Conservation (phyloP, 139 green algal species). For the Coelastrella sp. region DNA sequence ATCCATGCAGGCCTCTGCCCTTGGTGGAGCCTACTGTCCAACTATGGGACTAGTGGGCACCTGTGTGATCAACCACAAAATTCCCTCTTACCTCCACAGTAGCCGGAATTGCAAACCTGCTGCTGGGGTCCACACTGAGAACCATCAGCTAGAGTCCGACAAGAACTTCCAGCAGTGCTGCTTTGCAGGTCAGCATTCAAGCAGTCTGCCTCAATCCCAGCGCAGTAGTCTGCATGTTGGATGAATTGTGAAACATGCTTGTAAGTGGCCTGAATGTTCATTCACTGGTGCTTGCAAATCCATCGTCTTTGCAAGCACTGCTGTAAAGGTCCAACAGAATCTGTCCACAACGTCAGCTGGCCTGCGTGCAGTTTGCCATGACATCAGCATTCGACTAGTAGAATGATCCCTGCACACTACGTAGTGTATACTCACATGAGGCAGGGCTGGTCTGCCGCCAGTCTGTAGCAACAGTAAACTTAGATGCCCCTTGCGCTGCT, state of each 20-base stretch:
- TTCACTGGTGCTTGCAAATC: no score
- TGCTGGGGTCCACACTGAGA: background rate
- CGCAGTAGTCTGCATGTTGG: conserved; percentile 31
- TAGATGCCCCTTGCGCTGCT: background rate
- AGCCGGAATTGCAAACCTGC: background rate
- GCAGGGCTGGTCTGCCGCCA: conserved; percentile 17
- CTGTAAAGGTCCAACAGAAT: no score
- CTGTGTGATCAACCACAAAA: no score
- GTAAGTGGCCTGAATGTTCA: no score
- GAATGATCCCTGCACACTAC: background rate
- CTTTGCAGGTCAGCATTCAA: conserved; percentile 19
- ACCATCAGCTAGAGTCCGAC: conserved; percentile 8
- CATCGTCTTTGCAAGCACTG: no score
- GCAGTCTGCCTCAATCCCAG: conserved; percentile 31
- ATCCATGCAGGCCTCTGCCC: no score
- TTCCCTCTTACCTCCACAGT: conserved; percentile 25
- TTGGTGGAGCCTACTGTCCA: no score
- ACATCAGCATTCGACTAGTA: no score
- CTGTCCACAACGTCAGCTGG: no score
- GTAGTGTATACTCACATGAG: conserved; percentile 9
- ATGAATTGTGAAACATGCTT: background rate
- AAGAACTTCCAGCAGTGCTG: background rate
- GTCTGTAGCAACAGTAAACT: conserved; percentile 23
- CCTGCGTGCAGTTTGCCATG: no score
- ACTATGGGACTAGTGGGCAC: no score